These are phyloP conservation scores for Pseudogymnoascus pannorum DNA, from an alignment of 2,329 filamentous ascomycete genomes.

Conservation along the genomic window DNA sequence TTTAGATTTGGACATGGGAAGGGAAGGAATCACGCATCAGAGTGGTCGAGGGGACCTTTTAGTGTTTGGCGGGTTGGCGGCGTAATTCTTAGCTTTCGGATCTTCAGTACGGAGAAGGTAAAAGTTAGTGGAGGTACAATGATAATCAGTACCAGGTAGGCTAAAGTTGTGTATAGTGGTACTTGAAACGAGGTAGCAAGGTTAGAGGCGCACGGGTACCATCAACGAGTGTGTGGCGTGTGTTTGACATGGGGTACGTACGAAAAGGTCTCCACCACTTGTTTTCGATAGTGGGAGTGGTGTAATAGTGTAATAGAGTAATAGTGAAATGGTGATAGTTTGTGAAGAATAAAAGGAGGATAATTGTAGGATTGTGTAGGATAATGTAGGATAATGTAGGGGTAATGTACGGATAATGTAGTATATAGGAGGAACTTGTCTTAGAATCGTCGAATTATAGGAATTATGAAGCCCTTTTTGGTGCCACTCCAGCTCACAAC, in stretches of 20 bases:
- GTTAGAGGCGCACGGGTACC: neutral
- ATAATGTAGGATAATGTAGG: neutral
- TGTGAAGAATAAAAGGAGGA: no score
- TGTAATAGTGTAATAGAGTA: no score
- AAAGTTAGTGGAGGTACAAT: neutral
- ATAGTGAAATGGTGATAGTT: neutral
- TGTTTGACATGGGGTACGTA: neutral
- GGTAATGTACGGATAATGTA: neutral
- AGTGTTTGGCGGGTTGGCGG: neutral
- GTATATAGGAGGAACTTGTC: neutral
- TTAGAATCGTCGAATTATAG: neutral
- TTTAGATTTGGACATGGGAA: neutral
- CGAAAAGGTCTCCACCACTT: no score
- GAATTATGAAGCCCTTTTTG: neutral
- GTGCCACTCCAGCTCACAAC: no score
- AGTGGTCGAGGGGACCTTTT: neutral
- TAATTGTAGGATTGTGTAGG: neutral
- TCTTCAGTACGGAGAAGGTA: neutral
- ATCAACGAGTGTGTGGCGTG: neutral
- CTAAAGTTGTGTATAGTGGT: neutral
- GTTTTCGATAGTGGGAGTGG: neutral
- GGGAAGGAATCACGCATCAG: neutral
- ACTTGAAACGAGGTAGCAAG: neutral
- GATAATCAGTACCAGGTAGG: neutral
- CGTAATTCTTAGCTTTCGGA: neutral